A percentile compares a stretch with the other conserved stretches of the same genome.
Conservation (phyloP, 257 asterid species). For the Przewalskia tangutica region DNA sequence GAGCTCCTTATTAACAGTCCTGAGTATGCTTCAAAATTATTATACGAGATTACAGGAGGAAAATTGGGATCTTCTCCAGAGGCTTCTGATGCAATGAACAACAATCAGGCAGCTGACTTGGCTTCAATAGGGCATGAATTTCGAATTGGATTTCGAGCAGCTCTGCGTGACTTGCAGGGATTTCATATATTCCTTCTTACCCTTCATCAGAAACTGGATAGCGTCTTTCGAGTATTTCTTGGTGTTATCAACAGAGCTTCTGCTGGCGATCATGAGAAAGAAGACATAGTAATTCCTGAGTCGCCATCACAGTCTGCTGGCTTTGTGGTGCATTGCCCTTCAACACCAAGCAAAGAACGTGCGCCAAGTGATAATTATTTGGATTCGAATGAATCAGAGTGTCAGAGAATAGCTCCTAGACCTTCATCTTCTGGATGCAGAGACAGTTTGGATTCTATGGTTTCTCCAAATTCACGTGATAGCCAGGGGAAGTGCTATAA, state of each 20-base stretch:
- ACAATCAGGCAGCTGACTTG: slow-evolving; percentile 34
- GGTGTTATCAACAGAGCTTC: slow-evolving; percentile 48
- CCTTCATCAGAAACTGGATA: slow-evolving; percentile 87
- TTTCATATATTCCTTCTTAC: slow-evolving; percentile 90
- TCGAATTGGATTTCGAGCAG: slow-evolving; percentile 85
- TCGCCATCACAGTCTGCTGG: slow-evolving; percentile 50
- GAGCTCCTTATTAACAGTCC: slow-evolving; percentile 88
- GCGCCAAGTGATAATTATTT: slow-evolving; percentile 27
- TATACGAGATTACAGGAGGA: slow-evolving; percentile 76
- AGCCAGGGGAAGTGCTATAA: slow-evolving; percentile 50
- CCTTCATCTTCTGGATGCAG: slow-evolving; percentile 48
- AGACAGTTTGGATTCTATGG: slow-evolving; percentile 42
- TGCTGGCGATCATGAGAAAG: slow-evolving; percentile 66
- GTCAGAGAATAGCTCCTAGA: slow-evolving; percentile 36
- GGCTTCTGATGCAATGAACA: slow-evolving; percentile 25
- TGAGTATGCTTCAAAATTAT: slow-evolving; percentile 60
- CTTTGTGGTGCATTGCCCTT: slow-evolving; percentile 25
- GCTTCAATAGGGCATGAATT: slow-evolving; percentile 50
- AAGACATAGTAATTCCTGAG: slow-evolving; percentile 51
- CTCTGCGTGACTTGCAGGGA: slow-evolving; percentile 84
- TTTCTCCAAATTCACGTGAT: slow-evolving; percentile 63
- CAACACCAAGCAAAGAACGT: slow-evolving; percentile 52
- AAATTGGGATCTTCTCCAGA: slow-evolving; percentile 55
- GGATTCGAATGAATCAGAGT: slow-evolving; percentile 50
- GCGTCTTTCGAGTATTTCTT: slow-evolving; percentile 56